Evolutionary conservation across 495 filamentous ascomycete species (phyloP).

Genomic region (Neurospora sp.): DNA sequence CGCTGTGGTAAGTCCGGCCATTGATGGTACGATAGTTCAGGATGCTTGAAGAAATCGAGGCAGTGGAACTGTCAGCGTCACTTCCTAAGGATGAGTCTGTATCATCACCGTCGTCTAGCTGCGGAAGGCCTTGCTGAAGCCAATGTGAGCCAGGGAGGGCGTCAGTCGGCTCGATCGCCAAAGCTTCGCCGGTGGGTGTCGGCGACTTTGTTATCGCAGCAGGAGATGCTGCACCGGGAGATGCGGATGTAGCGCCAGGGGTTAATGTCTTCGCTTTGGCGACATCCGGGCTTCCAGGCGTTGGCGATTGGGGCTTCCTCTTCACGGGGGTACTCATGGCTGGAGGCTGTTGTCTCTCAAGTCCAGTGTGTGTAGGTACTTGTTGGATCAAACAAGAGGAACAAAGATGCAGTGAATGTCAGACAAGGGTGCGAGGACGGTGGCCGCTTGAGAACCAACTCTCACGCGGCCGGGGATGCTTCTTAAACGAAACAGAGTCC

Average conservation of each 20-base stretch:
- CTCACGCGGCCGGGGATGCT: not conserved
- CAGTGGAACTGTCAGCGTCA: conserved; percentile 19
- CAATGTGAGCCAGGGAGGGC: not conserved
- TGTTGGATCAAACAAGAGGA: not conserved
- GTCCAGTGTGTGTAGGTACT: not conserved
- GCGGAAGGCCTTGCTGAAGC: not conserved
- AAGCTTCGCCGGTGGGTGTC: not conserved
- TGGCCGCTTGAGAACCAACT: not conserved
- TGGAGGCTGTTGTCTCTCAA: not conserved
- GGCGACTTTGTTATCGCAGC: not conserved
- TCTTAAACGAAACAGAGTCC: not conserved
- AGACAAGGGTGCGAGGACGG: not conserved
- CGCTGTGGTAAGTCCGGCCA: conserved; percentile 26
- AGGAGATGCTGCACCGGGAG: not conserved
- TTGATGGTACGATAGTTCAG: conserved; percentile 30
- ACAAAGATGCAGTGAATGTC: not conserved
- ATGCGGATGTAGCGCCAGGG: not conserved
- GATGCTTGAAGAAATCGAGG: conserved; percentile 34
- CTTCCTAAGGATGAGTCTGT: not conserved
- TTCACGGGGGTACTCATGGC: not conserved
- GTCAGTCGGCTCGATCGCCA: not conserved
- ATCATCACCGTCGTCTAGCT: not conserved
- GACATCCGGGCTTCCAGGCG: not conserved
- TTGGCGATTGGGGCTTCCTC: not conserved
- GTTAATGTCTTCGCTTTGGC: not conserved